These are phyloP conservation scores for Malus fusca DNA, from an alignment of 306 rosid species.

Conservation along the genomic window DNA sequence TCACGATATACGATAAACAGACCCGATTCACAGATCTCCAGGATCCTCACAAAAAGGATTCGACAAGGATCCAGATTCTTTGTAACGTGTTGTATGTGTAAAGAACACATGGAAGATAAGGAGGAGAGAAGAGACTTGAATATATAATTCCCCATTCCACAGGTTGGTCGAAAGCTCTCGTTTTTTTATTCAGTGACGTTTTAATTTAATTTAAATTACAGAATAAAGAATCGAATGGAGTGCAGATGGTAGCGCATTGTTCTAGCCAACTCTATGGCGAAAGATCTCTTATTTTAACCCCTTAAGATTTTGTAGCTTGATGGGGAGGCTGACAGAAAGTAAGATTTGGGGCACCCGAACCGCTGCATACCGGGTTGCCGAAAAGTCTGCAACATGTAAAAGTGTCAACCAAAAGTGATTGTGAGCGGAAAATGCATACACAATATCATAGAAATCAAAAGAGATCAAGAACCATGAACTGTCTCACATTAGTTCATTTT, in stretches of 20 bases:
- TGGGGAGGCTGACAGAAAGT: conserved; percentile 51
- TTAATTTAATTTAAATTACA: no score
- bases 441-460: neutral
- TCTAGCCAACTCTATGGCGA: neutral
- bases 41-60: no score
- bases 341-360: conserved; percentile 22
- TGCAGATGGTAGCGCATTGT: no score
- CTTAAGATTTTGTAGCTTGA: conserved; percentile 41
- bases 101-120: no score
- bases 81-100: no score
- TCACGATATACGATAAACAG: no score
- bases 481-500: conserved; percentile 49
- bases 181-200: neutral
- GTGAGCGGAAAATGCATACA: neutral
- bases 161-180: neutral
- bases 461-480: neutral
- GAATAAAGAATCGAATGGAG: no score
- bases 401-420: conserved; percentile 5
- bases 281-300: neutral
- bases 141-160: neutral
- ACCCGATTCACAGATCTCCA: no score
- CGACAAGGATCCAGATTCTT: no score
- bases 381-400: conserved; percentile 38
- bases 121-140: neutral
- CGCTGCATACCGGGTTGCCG: conserved; percentile 65